A percentile compares a stretch with the other conserved stretches of the same genome.
phyloP scores from a whole-genome alignment of 768 basidiomycete genomes.

The Tricholoma terreum region DNA sequence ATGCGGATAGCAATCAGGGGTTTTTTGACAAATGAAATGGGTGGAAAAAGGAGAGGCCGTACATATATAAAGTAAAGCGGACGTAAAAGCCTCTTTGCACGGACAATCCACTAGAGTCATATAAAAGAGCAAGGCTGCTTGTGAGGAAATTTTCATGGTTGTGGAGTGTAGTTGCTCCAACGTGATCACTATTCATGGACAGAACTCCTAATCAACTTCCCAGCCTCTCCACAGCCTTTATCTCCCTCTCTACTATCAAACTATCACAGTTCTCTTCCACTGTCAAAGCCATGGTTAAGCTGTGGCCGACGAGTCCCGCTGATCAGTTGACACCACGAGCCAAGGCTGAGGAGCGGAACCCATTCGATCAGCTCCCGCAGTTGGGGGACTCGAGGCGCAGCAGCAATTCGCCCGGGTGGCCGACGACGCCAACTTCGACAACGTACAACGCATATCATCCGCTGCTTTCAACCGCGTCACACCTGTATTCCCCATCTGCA shows the following conservation, averaged over 20 bases:
- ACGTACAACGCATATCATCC: conserved; percentile 40
- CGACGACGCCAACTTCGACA: conserved; percentile 28
- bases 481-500: conserved; percentile 19
- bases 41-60: not conserved
- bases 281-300: conserved; percentile 54
- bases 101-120: not conserved
- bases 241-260: conserved; percentile 12
- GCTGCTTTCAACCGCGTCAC: conserved; percentile 28
- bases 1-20: not conserved
- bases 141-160: not conserved
- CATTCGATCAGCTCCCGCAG: conserved; percentile 49
- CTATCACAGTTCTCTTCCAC: conserved; percentile 18
- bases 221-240: conserved; percentile 8
- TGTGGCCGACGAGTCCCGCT: conserved; percentile 54
- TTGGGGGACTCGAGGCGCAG: conserved; percentile 4
- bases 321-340: conserved; percentile 65
- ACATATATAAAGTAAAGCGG: not conserved
- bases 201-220: not conserved
- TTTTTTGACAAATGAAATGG: not conserved
- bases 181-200: not conserved
- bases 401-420: conserved; percentile 11
- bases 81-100: not conserved
- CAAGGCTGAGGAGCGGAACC: conserved; percentile 47
- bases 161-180: conserved; percentile 9
- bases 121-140: not conserved